Evolutionary conservation across 345 rosid species (phyloP), one percentile per base, ranked within the genome.

Genomic region (Noccaea caerulescens): DNA sequence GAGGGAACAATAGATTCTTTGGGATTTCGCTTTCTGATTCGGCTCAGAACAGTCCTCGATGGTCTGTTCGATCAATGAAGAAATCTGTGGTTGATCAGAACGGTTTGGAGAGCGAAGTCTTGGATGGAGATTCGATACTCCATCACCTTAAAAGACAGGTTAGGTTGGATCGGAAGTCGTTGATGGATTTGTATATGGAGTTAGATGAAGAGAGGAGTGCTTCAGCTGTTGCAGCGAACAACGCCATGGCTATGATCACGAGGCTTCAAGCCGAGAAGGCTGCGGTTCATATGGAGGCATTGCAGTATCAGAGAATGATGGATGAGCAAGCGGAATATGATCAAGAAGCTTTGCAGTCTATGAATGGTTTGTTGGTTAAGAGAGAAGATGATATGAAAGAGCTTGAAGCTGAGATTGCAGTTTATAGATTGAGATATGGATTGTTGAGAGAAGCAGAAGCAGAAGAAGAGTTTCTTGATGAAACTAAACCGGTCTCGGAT

Each of bases 271-370:
- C 87, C 0, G 97, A 94, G 76, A 92, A 92, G 78, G 91, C 96
- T 2, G 96, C 96, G 4, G 90, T 92, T 58, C 99, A 92, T 57
- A 95, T 95, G 99, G 96, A 95, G 72, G 98, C 99, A n/a, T 78
- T 92, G 63, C 99, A 95, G 80, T 95, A 95, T 66, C 97, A 90
- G 80, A 90, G 99, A 79, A 88, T 95, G 98, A 88, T 95, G 97
- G 98, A 95, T 66, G 98, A 95, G 74, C 92, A 92, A 80, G 96
- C 96, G 11, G 92, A 90, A 63, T 95, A 90, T 49, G 98, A 92
- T 59, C 83, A 92, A 71, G 99, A 95, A 80, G 91, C 92, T n/a
- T 74, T 95, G 65, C 96, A 87, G 77, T 85, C 85, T 66, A 80
- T 84, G 47, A 83, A 69, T 32, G 81, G 80, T 66, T 64, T 88